Evolutionary conservation across 169 alveolate species (phyloP), one percentile per base, ranked within the genome.

Genomic region (Eimeria zaria): DNA sequence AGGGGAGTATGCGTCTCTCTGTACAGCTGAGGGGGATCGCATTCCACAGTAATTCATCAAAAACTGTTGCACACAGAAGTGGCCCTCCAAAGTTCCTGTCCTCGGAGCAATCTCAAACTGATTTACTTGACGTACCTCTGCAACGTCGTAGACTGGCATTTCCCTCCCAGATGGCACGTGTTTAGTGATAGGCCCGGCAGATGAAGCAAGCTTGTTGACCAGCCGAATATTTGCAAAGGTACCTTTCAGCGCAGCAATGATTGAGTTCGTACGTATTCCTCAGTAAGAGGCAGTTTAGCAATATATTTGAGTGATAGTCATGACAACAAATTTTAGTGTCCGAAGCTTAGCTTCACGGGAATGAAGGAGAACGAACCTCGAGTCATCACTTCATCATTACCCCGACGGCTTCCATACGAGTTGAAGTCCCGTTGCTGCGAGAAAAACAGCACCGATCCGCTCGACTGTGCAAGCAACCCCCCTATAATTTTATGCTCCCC

Each of bases 321-420:
- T 20, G 62, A 44, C 24, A 58, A 51, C 39, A 9, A 62, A 1
- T 20, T 48, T 18, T 14, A 20, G 44, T 36, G 41, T 51, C 48
- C 30, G 84, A 62, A 46, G 30, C 30, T 22, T 48, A 18, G 30
- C 27, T 36, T 44, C 48, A n/a, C 78, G 33, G 84, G 76, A 55
- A 1, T 58, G 33, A 83, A 83, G 27, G 39, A 18, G 8, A 30
- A 41, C 92, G 33, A 55, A 84, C 92, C 92, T 30, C 96, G 78
- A 36, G 99, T 98, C 99, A 99, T 99, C 44, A 99, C 98, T 97
- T 99, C 99, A 97, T 99, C 99, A 96, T 99, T 99, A 53, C 99
- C 99, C 96, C 99, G 98, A 64, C 99, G 98, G 58, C 99, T 98
- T 41, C 99, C 99, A 97, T 99, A 99, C 24, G 99, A 98, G 97